A percentile compares a stretch with the other conserved stretches of the same genome.
These are phyloP conservation scores for Alternaria longipes DNA, from an alignment of 2,329 filamentous ascomycete genomes.

Conservation along the genomic window DNA sequence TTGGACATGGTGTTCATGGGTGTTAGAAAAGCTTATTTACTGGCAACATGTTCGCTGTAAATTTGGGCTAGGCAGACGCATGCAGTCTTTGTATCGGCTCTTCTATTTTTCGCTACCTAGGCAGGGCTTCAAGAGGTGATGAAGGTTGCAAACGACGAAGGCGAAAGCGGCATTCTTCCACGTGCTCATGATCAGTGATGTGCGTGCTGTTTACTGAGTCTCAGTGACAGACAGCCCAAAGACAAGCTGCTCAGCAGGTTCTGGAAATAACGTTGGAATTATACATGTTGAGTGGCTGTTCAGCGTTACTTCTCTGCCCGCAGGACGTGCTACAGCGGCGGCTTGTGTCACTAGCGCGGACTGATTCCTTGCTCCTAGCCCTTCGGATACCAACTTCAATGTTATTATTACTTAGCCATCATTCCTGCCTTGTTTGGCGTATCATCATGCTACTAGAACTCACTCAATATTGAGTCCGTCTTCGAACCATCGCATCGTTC, in stretches of 20 bases:
- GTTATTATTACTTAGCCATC: neutral
- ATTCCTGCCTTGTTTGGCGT: neutral
- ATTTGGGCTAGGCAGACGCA: neutral
- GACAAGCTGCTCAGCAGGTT: too few relatives aligned
- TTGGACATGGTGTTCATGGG: neutral
- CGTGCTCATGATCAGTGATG: neutral
- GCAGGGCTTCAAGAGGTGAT: neutral
- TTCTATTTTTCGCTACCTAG: too few relatives aligned
- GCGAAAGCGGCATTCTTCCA: neutral
- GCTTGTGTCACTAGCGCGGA: neutral
- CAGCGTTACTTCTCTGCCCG: too few relatives aligned
- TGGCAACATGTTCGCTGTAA: neutral
- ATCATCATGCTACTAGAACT: neutral
- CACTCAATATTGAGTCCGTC: neutral
- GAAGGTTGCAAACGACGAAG: neutral
- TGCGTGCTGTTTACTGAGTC: neutral
- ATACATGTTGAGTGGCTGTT: too few relatives aligned
- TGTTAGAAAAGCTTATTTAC: neutral
- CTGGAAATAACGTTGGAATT: too few relatives aligned
- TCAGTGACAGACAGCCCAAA: neutral
- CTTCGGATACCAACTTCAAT: neutral
- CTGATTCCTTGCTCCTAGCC: neutral
- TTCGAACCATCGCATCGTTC: neutral
- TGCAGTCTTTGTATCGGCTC: neutral
- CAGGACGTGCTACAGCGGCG: too few relatives aligned